A percentile compares a stretch with the other conserved stretches of the same genome.
These are phyloP conservation scores for Poterioochromonas sp. DNA, from an alignment of 352 stramenopile genomes.

Conservation along the genomic window DNA sequence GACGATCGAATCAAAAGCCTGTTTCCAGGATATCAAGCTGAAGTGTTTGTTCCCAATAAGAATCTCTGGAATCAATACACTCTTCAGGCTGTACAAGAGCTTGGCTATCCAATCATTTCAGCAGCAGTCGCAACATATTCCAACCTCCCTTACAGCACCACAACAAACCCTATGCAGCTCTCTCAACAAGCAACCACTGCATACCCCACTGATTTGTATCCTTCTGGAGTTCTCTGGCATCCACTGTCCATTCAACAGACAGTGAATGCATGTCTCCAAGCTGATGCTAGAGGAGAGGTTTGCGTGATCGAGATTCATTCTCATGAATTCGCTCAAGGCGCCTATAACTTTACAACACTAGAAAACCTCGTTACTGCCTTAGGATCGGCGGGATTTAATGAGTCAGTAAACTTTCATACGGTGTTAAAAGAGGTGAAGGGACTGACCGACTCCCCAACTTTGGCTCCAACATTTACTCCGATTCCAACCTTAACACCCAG, in stretches of 20 bases:
- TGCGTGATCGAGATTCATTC: no score
- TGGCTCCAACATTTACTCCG: no score
- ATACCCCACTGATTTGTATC: conserved; percentile 13
- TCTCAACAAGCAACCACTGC: conserved; percentile 10
- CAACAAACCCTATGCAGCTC: conserved; percentile 10
- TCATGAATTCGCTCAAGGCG: no score
- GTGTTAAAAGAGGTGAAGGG: no score
- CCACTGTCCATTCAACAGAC: conserved; percentile 10
- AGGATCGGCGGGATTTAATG: no score
- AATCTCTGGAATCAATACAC: conserved; percentile 14
- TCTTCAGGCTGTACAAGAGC: background rate
- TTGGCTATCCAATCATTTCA: conserved; percentile 6
- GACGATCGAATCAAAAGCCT: conserved; percentile 8
- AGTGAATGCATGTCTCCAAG: conserved; percentile 11
- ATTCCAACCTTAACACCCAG: no score
- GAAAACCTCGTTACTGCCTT: no score
- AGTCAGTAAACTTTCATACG: no score
- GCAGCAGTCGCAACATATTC: conserved; percentile 10
- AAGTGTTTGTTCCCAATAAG: conserved; percentile 14
- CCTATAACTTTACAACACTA: no score
- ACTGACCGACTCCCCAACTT: no score
- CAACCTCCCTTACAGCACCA: conserved; percentile 8
- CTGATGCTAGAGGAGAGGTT: no score
- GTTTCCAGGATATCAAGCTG: conserved; percentile 11
- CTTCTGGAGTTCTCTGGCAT: conserved; percentile 10